Evolutionary conservation across 345 rosid species (phyloP).

Genomic region (Noccaea bulbosa): DNA sequence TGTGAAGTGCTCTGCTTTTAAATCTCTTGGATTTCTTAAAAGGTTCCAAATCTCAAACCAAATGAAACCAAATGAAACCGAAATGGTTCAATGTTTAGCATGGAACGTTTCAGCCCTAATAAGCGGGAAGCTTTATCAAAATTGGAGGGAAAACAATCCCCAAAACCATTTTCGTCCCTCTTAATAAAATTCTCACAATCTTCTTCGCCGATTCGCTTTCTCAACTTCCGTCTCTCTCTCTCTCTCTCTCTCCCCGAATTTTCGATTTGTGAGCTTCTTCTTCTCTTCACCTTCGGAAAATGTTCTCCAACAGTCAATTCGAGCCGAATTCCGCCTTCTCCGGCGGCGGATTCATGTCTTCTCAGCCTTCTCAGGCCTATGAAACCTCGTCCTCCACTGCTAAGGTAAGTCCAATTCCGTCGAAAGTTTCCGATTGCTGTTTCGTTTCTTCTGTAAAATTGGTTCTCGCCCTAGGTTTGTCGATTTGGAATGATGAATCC

Average conservation of each 20-base stretch:
- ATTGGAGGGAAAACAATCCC: constrained; percentile 18
- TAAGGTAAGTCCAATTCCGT: constrained; percentile 42
- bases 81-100: too few species aligned
- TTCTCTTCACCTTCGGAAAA: constrained; percentile 23
- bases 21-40: too few species aligned
- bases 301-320: constrained; percentile 78
- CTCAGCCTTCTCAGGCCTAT: constrained; percentile 62
- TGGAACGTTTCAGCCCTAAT: background rate
- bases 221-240: background rate
- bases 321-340: constrained; percentile 55
- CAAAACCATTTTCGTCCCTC: background rate
- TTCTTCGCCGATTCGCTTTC: constrained; percentile 5
- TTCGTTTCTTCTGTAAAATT: background rate
- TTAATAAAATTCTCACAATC: background rate
- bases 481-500: constrained; percentile 1
- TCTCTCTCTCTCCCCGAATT: background rate
- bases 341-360: constrained; percentile 73
- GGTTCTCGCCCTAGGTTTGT: background rate
- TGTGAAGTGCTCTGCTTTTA: too few species aligned
- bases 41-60: too few species aligned
- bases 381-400: constrained; percentile 59
- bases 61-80: too few species aligned
- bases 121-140: constrained; percentile 13
- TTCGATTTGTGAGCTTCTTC: background rate
- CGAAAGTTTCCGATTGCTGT: background rate